These are phyloP conservation scores for Tetracentron sinense DNA, from an alignment of 164 flowering plant species.

Conservation along the genomic window DNA sequence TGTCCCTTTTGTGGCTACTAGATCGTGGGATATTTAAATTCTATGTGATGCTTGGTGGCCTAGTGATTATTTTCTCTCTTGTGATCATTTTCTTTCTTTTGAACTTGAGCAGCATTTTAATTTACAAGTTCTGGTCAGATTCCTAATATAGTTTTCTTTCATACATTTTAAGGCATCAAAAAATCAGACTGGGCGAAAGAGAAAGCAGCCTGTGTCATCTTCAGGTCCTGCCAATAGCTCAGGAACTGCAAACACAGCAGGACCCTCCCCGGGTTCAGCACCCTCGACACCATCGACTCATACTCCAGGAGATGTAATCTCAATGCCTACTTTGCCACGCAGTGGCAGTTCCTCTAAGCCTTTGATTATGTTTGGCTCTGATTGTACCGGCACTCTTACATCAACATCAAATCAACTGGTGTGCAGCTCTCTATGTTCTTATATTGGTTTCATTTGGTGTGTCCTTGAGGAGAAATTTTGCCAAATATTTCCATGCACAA, in stretches of 20 bases:
- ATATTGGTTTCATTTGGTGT: neutral
- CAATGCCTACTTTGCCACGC: conserved; percentile 84
- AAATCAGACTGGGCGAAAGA: conserved; percentile 81
- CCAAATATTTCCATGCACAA: conserved; percentile 7
- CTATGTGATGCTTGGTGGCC: neutral
- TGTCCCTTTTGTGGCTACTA: conserved; percentile 15
- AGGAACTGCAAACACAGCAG: conserved; percentile 95
- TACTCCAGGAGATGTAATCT: conserved; percentile 91
- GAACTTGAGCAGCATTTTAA: neutral
- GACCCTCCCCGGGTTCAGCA: conserved; percentile 95
- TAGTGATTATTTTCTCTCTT: neutral
- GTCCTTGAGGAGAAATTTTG: too few species aligned
- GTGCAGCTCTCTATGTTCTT: conserved; percentile 11
- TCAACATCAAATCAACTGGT: conserved; percentile 97
- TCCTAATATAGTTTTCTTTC: conserved; percentile 26
- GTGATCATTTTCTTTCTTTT: neutral
- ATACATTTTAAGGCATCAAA: conserved; percentile 63
- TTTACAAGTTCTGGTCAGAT: conserved; percentile 11
- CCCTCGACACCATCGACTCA: conserved; percentile 98
- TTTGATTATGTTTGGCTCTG: conserved; percentile 74
- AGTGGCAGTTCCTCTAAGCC: conserved; percentile 73
- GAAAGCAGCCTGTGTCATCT: conserved; percentile 93
- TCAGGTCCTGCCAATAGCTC: conserved; percentile 99
- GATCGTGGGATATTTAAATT: too few species aligned
- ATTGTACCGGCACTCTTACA: conserved; percentile 74